Conservation (phyloP, 139 green algal genomes). For the Marvania coccoides region DNA sequence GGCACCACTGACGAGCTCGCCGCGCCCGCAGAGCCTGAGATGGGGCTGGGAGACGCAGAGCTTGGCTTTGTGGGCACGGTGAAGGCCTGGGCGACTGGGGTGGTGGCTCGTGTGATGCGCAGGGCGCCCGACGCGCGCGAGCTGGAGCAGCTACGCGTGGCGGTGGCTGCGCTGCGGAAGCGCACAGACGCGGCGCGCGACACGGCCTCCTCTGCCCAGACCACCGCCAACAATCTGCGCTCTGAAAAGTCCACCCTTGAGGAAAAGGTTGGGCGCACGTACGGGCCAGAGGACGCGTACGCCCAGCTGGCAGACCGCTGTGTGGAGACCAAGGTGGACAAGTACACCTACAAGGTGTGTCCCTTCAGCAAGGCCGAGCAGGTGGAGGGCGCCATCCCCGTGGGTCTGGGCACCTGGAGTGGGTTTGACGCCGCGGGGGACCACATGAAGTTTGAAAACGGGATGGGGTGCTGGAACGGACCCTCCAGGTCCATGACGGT, state of each 20-base stretch:
- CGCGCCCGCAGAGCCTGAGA: not conserved
- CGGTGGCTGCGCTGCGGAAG: not conserved
- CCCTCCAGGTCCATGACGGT: constrained; percentile 52
- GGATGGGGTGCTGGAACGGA: constrained; percentile 64
- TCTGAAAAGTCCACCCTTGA: constrained; percentile 15
- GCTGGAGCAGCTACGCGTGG: not conserved
- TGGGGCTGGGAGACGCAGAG: not conserved
- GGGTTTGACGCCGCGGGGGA: constrained; percentile 41
- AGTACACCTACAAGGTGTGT: constrained; percentile 76
- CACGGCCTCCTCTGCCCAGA: not conserved
- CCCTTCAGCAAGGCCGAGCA: constrained; percentile 61
- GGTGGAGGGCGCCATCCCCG: constrained; percentile 41
- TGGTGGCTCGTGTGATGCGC: not conserved
- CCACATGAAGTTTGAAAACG: constrained; percentile 41
- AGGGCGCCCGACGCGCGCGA: not conserved
- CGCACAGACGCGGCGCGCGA: not conserved
- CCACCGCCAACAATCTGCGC: not conserved
- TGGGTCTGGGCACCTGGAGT: constrained; percentile 55
- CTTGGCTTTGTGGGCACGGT: not conserved
- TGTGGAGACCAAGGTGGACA: constrained; percentile 42
- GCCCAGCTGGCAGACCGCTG: constrained; percentile 41
- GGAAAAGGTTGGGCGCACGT: constrained; percentile 27
- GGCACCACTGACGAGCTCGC: not conserved
- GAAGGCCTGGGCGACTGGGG: constrained; percentile 5
- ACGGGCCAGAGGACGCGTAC: constrained; percentile 39